These are phyloP conservation scores for Phytomonas francai DNA, from an alignment of 208 protist genomes.

Conservation along the genomic window DNA sequence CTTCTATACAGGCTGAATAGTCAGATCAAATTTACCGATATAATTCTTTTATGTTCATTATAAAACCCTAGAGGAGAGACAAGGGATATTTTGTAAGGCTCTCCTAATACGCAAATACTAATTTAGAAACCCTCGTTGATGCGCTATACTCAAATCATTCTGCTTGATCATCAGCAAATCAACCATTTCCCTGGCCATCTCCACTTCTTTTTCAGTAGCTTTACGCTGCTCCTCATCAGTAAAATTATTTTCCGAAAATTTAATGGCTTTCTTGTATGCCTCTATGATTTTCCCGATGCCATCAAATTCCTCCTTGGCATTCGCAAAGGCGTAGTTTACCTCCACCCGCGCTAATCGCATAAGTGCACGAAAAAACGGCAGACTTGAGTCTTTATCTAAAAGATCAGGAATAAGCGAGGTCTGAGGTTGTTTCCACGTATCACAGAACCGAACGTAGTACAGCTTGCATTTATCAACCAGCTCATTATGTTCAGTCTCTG, in stretches of 20 bases:
- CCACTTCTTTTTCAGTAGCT: constrained; percentile 43
- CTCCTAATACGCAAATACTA: not conserved
- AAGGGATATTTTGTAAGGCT: not conserved
- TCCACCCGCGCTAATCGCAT: constrained; percentile 70
- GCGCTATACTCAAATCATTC: constrained; percentile 46
- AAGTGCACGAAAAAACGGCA: constrained; percentile 71
- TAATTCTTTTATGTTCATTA: not conserved
- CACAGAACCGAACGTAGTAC: constrained; percentile 68
- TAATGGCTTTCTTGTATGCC: constrained; percentile 45
- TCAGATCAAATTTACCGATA: not conserved
- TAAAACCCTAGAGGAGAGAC: not conserved
- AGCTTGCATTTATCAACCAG: constrained; percentile 39
- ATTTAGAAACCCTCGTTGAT: constrained; percentile 14
- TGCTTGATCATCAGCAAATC: constrained; percentile 68
- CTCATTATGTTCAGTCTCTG: constrained; percentile 57
- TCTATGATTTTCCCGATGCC: constrained; percentile 34
- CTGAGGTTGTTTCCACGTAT: constrained; percentile 65
- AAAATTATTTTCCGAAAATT: constrained; percentile 56
- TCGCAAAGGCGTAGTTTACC: constrained; percentile 26
- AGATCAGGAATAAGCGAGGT: constrained; percentile 36
- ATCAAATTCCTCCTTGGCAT: constrained; percentile 76
- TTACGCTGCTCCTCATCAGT: constrained; percentile 7
- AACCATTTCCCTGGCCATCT: constrained; percentile 60
- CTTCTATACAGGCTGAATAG: not conserved
- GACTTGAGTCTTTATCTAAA: constrained; percentile 56